Evolutionary conservation across 225 moss, liverwort and hornwort species (phyloP).

Genomic region (Anthoceros angustus): DNA sequence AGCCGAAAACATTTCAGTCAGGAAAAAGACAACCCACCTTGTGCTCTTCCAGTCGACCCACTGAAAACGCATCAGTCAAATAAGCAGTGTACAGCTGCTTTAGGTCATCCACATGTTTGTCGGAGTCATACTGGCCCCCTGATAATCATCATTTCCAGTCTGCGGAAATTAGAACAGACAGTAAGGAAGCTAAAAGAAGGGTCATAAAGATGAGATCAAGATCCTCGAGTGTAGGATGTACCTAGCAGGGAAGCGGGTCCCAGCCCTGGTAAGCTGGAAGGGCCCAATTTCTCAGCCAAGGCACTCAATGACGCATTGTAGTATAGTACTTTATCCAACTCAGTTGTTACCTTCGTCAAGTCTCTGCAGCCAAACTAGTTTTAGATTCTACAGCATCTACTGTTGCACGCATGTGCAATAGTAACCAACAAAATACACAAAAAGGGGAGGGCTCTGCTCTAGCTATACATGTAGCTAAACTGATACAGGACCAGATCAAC

Average conservation of each 20-base stretch:
- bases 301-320: constrained; percentile 52
- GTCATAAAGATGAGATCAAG: not conserved
- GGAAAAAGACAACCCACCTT: constrained; percentile 27
- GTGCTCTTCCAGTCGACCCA: constrained; percentile 43
- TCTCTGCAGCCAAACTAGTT: constrained; percentile 29
- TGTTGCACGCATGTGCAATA: not conserved
- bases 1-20: not conserved
- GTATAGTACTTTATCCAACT: constrained; percentile 44
- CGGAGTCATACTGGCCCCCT: constrained; percentile 80
- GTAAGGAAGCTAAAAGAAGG: constrained; percentile 5
- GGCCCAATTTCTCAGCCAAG: constrained; percentile 42
- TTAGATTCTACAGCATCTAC: too few species aligned
- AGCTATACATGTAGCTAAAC: too few species aligned
- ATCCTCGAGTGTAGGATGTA: constrained; percentile 3
- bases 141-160: constrained; percentile 6
- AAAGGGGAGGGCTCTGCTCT: too few species aligned
- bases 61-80: constrained; percentile 71
- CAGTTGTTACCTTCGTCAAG: constrained; percentile 43
- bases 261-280: constrained; percentile 53
- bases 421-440: too few species aligned
- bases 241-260: constrained; percentile 83
- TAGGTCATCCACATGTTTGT: constrained; percentile 86
- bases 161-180: not conserved
- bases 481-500: too few species aligned
- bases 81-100: constrained; percentile 89